A percentile compares a stretch with the other conserved stretches of the same genome.
These are phyloP conservation scores for Fusarium verrucosum DNA, from an alignment of 2,329 filamentous ascomycete genomes.

Conservation along the genomic window DNA sequence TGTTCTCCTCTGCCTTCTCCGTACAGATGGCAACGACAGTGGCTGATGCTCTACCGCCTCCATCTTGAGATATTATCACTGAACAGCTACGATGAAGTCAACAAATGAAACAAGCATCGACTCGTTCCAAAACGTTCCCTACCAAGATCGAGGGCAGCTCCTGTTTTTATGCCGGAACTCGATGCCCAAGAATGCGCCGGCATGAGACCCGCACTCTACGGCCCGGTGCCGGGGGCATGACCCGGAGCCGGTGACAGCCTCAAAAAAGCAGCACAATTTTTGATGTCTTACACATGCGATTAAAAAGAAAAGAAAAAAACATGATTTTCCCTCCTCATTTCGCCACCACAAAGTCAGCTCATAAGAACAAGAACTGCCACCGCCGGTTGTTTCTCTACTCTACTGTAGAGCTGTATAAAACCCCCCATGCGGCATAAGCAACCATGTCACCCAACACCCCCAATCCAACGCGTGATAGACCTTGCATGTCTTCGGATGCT, in stretches of 20 bases:
- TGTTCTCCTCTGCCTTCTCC: slow-evolving; percentile 10
- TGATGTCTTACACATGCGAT: background rate
- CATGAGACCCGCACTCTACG: background rate
- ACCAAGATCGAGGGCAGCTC: background rate
- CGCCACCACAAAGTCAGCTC: background rate
- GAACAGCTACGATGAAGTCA: background rate
- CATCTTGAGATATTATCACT: background rate
- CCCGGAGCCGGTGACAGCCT: slow-evolving; percentile 7
- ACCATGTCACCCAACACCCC: background rate
- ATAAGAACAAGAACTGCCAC: slow-evolving; percentile 3
- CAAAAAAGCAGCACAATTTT: background rate
- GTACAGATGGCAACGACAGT: background rate
- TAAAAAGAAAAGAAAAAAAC: background rate
- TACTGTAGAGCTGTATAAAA: no score
- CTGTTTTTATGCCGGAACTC: slow-evolving; percentile 1
- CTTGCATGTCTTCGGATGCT: slow-evolving; percentile 2
- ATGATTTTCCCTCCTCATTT: background rate
- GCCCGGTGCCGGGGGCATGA: slow-evolving; percentile 16
- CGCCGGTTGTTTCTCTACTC: no score
- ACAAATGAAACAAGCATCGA: background rate
- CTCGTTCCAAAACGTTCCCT: background rate
- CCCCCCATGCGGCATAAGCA: background rate
- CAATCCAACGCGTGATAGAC: slow-evolving; percentile 1
- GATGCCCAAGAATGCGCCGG: slow-evolving; percentile 1
- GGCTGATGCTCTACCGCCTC: background rate